Evolutionary conservation across 805 yeast genomes (phyloP).

Genomic region (Saccharomyces paradoxus): DNA sequence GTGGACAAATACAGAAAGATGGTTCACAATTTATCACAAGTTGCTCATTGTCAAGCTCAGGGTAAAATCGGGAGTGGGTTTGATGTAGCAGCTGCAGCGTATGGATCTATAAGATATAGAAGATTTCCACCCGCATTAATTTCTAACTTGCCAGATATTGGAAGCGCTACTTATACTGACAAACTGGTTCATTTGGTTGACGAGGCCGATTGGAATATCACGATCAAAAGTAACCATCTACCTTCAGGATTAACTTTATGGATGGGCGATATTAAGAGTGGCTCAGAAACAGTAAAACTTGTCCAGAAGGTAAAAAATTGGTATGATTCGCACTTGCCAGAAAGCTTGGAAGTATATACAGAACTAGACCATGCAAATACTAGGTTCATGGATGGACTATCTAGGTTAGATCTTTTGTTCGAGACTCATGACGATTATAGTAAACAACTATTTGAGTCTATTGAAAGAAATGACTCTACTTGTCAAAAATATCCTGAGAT

Average conservation of each 20-base stretch:
- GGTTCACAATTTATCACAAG: slow-evolving; percentile 81
- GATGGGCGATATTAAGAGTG: slow-evolving; percentile 91
- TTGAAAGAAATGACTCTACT: background rate
- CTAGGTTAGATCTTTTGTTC: slow-evolving; percentile 32
- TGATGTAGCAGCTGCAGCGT: slow-evolving; percentile 93
- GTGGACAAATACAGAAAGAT: slow-evolving; percentile 17
- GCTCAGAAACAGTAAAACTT: slow-evolving; percentile 89
- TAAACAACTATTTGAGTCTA: slow-evolving; percentile 2
- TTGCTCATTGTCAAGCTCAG: slow-evolving; percentile 90
- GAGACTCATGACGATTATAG: slow-evolving; percentile 1
- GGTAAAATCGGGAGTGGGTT: slow-evolving; percentile 95
- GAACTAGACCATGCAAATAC: slow-evolving; percentile 52
- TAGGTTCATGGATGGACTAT: slow-evolving; percentile 43
- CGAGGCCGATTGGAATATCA: slow-evolving; percentile 51
- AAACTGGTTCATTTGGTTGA: slow-evolving; percentile 35
- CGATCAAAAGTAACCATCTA: slow-evolving; percentile 45
- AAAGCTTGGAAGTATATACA: slow-evolving; percentile 45
- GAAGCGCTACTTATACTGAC: slow-evolving; percentile 18
- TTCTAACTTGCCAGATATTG: slow-evolving; percentile 27
- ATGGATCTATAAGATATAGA: slow-evolving; percentile 76
- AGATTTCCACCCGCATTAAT: slow-evolving; percentile 60
- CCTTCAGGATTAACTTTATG: slow-evolving; percentile 64
- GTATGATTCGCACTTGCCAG: slow-evolving; percentile 46
- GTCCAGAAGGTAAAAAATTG: slow-evolving; percentile 70
- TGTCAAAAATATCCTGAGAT: slow-evolving; percentile 19